These are phyloP conservation scores for Pseudomassariella vexata DNA, from an alignment of 2,329 filamentous ascomycete species.

Conservation along the genomic window DNA sequence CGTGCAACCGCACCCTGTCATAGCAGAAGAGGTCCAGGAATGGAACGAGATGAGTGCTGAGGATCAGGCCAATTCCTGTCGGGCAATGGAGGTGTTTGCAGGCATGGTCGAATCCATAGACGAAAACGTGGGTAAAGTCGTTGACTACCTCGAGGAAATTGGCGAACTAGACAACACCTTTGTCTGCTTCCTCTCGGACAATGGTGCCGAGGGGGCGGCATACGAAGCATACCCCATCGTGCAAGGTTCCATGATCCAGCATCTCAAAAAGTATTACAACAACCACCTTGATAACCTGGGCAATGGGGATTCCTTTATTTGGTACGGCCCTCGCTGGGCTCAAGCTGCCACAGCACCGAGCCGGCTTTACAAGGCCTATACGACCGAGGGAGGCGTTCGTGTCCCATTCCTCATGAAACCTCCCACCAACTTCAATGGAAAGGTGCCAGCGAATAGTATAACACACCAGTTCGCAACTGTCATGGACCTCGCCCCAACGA, in stretches of 20 bases:
- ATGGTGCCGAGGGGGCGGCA: conserved; percentile 54
- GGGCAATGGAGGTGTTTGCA: conserved; percentile 57
- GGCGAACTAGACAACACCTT: conserved; percentile 60
- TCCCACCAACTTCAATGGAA: conserved; percentile 20
- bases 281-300: conserved; percentile 54
- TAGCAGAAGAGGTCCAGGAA: conserved; percentile 40
- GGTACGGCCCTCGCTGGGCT: conserved; percentile 54
- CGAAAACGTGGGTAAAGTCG: conserved; percentile 51
- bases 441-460: conserved; percentile 27
- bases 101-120: conserved; percentile 62
- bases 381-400: conserved; percentile 43
- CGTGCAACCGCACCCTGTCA: conserved; percentile 43
- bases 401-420: conserved; percentile 45
- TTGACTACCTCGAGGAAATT: conserved; percentile 47
- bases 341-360: conserved; percentile 31
- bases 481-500: conserved; percentile 44
- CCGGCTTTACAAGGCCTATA: conserved; percentile 34
- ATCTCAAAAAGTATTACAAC: conserved; percentile 51
- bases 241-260: conserved; percentile 42
- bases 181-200: conserved; percentile 58
- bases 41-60: conserved; percentile 42
- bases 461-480: conserved; percentile 46
- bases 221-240: conserved; percentile 55
- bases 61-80: conserved; percentile 40
- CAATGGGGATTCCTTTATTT: conserved; percentile 50